These are phyloP conservation scores for Blastobotrys mokoenaii DNA, from an alignment of 805 yeast genomes.

Conservation along the genomic window DNA sequence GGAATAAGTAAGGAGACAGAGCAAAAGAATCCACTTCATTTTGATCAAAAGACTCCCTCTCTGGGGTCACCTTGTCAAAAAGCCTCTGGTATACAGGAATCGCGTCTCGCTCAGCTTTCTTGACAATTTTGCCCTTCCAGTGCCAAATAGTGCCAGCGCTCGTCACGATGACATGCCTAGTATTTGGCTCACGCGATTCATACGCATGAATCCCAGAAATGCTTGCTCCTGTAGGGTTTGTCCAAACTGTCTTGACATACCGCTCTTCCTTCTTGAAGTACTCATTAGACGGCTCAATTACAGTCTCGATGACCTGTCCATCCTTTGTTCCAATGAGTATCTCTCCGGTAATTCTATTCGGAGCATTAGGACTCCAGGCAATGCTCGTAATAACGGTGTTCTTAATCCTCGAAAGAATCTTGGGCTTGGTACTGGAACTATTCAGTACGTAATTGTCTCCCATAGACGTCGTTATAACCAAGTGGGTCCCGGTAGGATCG, in stretches of 20 bases:
- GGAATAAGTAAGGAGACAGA: conserved; percentile 13
- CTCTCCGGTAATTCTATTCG: conserved; percentile 35
- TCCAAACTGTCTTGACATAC: conserved; percentile 36
- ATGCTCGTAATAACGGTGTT: conserved; percentile 36
- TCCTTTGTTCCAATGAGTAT: conserved; percentile 41
- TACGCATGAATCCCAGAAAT: conserved; percentile 19
- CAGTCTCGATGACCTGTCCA: conserved; percentile 42
- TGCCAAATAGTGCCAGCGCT: conserved; percentile 18
- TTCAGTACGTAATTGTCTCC: conserved; percentile 43
- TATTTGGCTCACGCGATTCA: conserved; percentile 4
- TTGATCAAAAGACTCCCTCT: conserved; percentile 18
- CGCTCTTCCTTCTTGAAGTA: conserved; percentile 36
- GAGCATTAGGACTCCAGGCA: conserved; percentile 35
- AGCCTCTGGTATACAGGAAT: conserved; percentile 23
- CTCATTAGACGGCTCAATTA: conserved; percentile 38
- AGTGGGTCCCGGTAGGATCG: conserved; percentile 45
- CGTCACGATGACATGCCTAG: conserved; percentile 15
- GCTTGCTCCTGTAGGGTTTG: conserved; percentile 20
- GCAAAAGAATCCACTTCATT: conserved; percentile 11
- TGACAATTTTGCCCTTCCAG: conserved; percentile 20
- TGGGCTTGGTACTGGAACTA: conserved; percentile 33
- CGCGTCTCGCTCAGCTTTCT: conserved; percentile 18
- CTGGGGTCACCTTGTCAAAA: conserved; percentile 20
- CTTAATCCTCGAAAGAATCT: conserved; percentile 39
- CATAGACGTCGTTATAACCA: conserved; percentile 40